Percentiles rank a stretch among this genome's conserved stretches.
phyloP scores from a whole-genome alignment of 768 basidiomycete species.

The Tephrocybe sp. region DNA sequence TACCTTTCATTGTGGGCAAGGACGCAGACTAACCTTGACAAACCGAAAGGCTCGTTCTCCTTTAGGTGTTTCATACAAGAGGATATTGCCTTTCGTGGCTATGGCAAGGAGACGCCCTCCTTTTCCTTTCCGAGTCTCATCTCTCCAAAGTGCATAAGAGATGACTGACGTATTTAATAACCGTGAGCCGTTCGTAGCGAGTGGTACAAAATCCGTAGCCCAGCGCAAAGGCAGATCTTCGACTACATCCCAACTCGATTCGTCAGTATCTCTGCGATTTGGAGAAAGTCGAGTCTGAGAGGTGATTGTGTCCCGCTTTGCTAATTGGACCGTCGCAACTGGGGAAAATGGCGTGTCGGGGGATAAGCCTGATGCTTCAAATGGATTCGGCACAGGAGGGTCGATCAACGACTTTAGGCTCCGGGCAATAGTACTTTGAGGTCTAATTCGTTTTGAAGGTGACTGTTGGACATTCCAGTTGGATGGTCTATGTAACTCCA shows the following conservation, averaged over 20 bases:
- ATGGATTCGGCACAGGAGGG: conserved; percentile 17
- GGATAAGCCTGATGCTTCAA: conserved; percentile 21
- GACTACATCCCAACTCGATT: conserved; percentile 70
- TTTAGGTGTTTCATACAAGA: conserved; percentile 79
- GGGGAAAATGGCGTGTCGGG: conserved; percentile 33
- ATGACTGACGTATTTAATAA: conserved; percentile 56
- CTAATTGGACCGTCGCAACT: not conserved
- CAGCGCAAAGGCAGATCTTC: conserved; percentile 76
- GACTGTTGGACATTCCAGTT: conserved; percentile 53
- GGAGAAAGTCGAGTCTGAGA: conserved; percentile 12
- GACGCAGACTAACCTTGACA: conserved; percentile 59
- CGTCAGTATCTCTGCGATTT: conserved; percentile 35
- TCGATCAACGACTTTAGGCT: conserved; percentile 63
- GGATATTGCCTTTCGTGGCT: conserved; percentile 69
- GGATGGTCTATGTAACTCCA: conserved; percentile 56
- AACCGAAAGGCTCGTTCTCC: conserved; percentile 83
- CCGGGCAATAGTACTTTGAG: conserved; percentile 58
- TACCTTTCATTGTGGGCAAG: not conserved
- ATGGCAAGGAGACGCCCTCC: conserved; percentile 67
- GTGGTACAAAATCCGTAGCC: conserved; percentile 85
- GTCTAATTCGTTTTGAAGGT: conserved; percentile 48
- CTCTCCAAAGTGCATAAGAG: conserved; percentile 69
- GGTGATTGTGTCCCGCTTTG: not conserved
- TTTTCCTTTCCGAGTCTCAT: conserved; percentile 46
- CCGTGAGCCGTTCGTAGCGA: conserved; percentile 69